Conservation (phyloP, 2,329 filamentous ascomycete species). For the Gyromitra esculenta region DNA sequence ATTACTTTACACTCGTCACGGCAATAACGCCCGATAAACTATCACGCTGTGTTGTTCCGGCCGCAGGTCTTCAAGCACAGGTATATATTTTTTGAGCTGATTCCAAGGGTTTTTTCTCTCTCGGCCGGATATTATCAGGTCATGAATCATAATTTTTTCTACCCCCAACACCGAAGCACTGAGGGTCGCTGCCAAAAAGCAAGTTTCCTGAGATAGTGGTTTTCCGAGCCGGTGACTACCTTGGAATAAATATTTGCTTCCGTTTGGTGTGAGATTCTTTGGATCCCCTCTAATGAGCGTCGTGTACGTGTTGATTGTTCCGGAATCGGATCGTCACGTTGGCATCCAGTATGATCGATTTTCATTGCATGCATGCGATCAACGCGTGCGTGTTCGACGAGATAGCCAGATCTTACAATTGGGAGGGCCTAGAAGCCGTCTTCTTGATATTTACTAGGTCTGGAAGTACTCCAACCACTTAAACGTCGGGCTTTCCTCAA, state of each 20-base stretch:
- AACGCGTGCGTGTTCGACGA: conserved; percentile 40
- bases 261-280: conserved; percentile 21
- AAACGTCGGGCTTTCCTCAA: not conserved
- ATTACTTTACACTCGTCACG: conserved; percentile 17
- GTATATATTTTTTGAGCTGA: not conserved
- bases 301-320: conserved; percentile 46
- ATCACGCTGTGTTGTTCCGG: conserved; percentile 13
- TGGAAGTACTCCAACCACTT: conserved; percentile 18
- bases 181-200: conserved; percentile 7
- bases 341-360: conserved; percentile 42
- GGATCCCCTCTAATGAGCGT: conserved; percentile 42
- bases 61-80: not conserved
- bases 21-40: not conserved
- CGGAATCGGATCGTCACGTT: conserved; percentile 47
- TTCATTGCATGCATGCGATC: conserved; percentile 48
- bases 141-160: conserved; percentile 4
- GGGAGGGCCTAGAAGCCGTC: conserved; percentile 10
- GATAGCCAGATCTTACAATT: conserved; percentile 26
- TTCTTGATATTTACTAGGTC: conserved; percentile 21
- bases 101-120: not conserved
- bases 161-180: not conserved
- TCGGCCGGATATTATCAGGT: not conserved
- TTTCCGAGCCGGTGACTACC: conserved; percentile 2
- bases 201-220: conserved; percentile 1
- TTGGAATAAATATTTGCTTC: conserved; percentile 27